Evolutionary conservation across 495 filamentous ascomycete genomes (phyloP).

Genomic region (Annulohypoxylon moriforme): DNA sequence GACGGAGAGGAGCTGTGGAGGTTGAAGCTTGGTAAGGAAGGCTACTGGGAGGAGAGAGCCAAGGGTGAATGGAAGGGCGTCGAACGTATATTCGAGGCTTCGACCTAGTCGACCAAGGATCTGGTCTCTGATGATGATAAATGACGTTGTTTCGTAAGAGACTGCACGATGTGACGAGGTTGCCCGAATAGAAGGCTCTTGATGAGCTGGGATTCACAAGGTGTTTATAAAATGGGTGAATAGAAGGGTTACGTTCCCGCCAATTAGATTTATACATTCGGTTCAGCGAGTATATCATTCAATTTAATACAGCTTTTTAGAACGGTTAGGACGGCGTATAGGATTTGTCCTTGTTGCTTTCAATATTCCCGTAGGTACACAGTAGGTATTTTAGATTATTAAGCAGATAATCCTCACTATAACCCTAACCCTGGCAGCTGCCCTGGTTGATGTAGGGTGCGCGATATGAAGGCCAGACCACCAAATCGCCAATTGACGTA

Average conservation of each 20-base stretch:
- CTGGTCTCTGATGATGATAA: not conserved
- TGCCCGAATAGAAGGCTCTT: not conserved
- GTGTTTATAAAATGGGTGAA: slow-evolving; percentile 1
- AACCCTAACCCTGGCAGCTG: no score
- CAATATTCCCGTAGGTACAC: no score
- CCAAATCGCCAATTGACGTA: no score
- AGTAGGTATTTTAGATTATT: no score
- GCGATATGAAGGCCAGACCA: no score
- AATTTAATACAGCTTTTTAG: slow-evolving; percentile 18
- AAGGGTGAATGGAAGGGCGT: slow-evolving; percentile 77
- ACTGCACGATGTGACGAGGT: slow-evolving; percentile 1
- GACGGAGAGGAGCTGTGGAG: slow-evolving; percentile 82
- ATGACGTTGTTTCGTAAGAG: not conserved
- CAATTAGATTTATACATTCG: slow-evolving; percentile 13
- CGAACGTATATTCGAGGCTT: slow-evolving; percentile 71
- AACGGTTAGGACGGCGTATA: no score
- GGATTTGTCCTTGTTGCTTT: no score
- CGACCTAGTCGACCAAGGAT: slow-evolving; percentile 6
- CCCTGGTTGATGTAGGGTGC: no score
- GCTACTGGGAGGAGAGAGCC: slow-evolving; percentile 90
- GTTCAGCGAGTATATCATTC: not conserved
- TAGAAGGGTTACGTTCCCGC: slow-evolving; percentile 21
- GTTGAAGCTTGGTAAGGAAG: slow-evolving; percentile 80
- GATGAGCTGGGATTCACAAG: not conserved
- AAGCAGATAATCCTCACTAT: no score